Evolutionary conservation across 441 rosid species (phyloP).

Genomic region (Adansonia madagascariensis): DNA sequence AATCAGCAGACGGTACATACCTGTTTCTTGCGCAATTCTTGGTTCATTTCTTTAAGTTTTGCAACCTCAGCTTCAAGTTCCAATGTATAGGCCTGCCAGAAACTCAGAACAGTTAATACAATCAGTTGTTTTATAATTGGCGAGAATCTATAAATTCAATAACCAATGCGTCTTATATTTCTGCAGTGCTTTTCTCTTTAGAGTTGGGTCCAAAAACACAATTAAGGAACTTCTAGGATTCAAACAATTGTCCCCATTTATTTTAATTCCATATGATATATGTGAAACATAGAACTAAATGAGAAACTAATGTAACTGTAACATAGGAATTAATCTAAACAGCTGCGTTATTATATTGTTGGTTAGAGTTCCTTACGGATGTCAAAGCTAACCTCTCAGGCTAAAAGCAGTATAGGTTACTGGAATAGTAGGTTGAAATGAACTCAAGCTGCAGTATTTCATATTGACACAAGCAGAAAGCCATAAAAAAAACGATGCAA

Average conservation of each 20-base stretch:
- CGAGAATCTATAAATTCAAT: neutral
- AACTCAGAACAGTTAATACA: conserved; percentile 23
- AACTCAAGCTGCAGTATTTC: conserved; percentile 1
- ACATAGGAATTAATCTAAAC: neutral
- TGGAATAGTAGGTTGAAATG: neutral
- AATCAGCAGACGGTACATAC: conserved; percentile 32
- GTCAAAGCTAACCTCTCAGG: neutral
- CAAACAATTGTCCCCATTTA: neutral
- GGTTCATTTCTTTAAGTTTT: conserved; percentile 60
- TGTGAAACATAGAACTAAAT: neutral
- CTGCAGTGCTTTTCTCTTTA: neutral
- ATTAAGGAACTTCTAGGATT: conserved; percentile 4
- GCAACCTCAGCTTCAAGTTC: conserved; percentile 73
- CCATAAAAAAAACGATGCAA: neutral
- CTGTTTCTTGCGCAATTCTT: conserved; percentile 63
- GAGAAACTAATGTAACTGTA: neutral
- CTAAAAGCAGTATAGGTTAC: neutral
- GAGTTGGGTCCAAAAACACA: neutral
- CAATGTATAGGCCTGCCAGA: conserved; percentile 66
- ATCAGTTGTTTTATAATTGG: neutral
- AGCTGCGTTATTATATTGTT: neutral
- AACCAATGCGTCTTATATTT: neutral
- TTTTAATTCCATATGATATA: neutral
- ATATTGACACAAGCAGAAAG: neutral
- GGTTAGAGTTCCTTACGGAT: neutral